Conservation (phyloP, 139 green algal genomes). For the Chlorella vulgaris region DNA sequence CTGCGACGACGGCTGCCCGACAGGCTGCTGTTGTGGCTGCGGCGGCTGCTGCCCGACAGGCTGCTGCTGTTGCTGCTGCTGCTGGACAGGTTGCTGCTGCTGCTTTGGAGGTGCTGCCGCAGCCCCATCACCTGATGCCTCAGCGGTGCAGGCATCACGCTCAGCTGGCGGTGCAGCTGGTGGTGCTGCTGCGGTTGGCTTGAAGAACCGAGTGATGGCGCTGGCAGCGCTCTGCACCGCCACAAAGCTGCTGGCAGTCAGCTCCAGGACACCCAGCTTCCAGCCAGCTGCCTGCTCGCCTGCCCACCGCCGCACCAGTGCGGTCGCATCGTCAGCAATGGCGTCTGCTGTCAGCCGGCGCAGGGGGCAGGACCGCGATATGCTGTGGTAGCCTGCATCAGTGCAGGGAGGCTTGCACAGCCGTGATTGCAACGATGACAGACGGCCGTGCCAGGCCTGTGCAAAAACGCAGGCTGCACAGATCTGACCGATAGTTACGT, state of each 20-base stretch:
- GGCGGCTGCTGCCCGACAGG: background rate
- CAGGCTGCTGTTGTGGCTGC: background rate
- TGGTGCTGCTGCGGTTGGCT: background rate
- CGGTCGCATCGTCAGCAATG: slow-evolving; percentile 65
- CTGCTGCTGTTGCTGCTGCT: slow-evolving; percentile 14
- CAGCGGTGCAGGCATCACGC: too few species aligned
- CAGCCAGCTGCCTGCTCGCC: slow-evolving; percentile 39
- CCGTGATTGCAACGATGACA: too few species aligned
- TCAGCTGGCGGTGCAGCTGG: background rate
- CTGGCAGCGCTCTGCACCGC: slow-evolving; percentile 49
- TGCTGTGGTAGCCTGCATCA: slow-evolving; percentile 11
- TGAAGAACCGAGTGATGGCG: slow-evolving; percentile 58
- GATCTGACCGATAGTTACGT: too few species aligned
- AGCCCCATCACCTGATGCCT: background rate
- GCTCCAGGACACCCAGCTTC: slow-evolving; percentile 50
- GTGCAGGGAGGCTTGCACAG: too few species aligned
- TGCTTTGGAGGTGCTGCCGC: background rate
- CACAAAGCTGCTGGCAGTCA: slow-evolving; percentile 58
- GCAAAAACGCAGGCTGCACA: too few species aligned
- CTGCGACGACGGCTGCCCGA: background rate
- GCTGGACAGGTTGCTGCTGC: background rate
- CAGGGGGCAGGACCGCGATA: slow-evolving; percentile 53
- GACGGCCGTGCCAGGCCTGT: too few species aligned
- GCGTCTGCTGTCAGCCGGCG: slow-evolving; percentile 35
- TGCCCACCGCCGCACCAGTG: slow-evolving; percentile 54